phyloP scores from a whole-genome alignment of 495 filamentous ascomycete species.

The Penicillium bovifimosum region DNA sequence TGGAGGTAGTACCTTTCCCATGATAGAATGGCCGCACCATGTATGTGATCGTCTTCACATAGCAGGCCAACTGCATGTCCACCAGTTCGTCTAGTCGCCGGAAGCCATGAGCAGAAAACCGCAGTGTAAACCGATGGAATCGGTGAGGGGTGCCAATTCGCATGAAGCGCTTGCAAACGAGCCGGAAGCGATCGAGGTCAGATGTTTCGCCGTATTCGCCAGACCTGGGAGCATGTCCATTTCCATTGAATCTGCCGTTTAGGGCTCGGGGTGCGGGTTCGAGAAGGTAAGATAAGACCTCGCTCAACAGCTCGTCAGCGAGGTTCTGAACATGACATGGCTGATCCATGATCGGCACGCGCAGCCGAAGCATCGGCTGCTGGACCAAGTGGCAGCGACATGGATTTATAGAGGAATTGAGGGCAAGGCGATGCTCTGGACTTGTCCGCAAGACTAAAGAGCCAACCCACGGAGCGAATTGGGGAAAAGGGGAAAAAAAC shows the following conservation, averaged over 20 bases:
- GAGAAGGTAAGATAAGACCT: constrained; percentile 43
- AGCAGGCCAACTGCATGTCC: constrained; percentile 50
- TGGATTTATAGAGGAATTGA: constrained; percentile 26
- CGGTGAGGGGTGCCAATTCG: constrained; percentile 55
- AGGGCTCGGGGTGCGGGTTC: constrained; percentile 9
- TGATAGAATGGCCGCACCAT: constrained; percentile 66
- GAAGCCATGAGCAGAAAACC: constrained; percentile 57
- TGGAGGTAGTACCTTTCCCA: constrained; percentile 38
- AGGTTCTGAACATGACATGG: constrained; percentile 44
- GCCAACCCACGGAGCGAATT: constrained; percentile 4
- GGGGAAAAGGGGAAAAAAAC: neutral
- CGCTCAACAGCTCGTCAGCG: constrained; percentile 56
- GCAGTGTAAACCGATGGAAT: constrained; percentile 53
- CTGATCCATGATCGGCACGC: constrained; percentile 34
- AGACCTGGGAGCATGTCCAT: neutral
- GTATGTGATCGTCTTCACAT: constrained; percentile 66
- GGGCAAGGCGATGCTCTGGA: constrained; percentile 1
- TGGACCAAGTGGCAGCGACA: constrained; percentile 32
- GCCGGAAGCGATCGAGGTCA: constrained; percentile 48
- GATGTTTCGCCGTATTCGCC: constrained; percentile 26
- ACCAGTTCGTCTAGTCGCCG: constrained; percentile 46
- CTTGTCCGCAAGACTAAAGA: neutral
- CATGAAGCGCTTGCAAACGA: constrained; percentile 57
- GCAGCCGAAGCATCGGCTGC: constrained; percentile 38
- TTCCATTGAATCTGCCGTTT: constrained; percentile 3